Base-by-base conservation (phyloP, 768 basidiomycete species). In the Pulveroboletus ravenelii region DNA sequence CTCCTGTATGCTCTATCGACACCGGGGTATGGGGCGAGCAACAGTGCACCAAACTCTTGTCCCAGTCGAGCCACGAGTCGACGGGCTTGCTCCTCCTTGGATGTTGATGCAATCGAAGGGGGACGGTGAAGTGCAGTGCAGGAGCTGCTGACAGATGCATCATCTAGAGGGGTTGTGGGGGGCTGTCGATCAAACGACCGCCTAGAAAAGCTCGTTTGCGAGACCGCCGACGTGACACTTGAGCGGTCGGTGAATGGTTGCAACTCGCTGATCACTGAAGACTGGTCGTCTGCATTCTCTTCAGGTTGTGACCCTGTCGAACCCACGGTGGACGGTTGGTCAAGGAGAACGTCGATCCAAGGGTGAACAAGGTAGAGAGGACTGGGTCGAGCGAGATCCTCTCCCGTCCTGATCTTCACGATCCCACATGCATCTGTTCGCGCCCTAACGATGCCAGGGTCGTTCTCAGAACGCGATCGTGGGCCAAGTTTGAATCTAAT, bases 311-410 rank as follows among this genome's bases (percentile, higher is more conserved):
- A 3, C 13, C 10, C 45, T 13, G 8, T 3, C 1, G 7, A 14
- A 20, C 15, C 13, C 35, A 40, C 46, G 2, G 45, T 31, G 5
- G 39, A 45, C 10, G 34, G 48, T 5, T 39, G 30, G 15, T 49
- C 35, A 1, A 59, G 52, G 13, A 60, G 52, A 13, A 48, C 41
- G 23, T 55, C 45, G 8, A 60, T 47, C 58, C 58, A 60, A 0
- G 58, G 54, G 20, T 60, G 58, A 18, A 56, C 32, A 10, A 59
- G 46, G 17, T 25, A 39, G 0, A 56, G 47, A 12, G 46, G 23
- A 0, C 41, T 34, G 1, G 40, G 30, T 39, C 27, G 18, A 4
- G 51, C 44, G 14, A 60, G 47, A 39, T 58, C 43, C 1, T 56
- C 48, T 15, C 10, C 12, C 1, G 49, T 46, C 14, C 5, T 35